These are phyloP conservation scores for Pseudotulostoma volvatum DNA, from an alignment of 495 filamentous ascomycete species.

Conservation along the genomic window DNA sequence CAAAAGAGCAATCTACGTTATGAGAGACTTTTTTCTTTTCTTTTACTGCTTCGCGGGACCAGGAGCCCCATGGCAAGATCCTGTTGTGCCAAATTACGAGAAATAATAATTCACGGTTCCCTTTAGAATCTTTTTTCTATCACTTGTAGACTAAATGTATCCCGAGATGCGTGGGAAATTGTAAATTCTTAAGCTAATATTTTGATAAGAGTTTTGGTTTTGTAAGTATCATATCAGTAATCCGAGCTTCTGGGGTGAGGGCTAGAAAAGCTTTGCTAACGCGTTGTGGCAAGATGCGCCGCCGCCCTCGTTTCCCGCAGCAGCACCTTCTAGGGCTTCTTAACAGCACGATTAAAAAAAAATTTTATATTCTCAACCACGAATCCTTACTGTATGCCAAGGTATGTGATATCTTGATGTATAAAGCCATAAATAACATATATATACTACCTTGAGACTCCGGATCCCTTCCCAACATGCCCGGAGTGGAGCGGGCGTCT, in stretches of 20 bases:
- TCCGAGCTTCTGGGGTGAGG: too few species aligned
- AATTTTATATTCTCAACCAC: slow-evolving; percentile 26
- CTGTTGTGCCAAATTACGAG: too few species aligned
- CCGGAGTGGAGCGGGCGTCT: neutral
- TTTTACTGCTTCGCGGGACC: too few species aligned
- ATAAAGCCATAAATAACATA: too few species aligned
- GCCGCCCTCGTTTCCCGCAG: slow-evolving; percentile 24
- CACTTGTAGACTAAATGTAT: slow-evolving; percentile 3
- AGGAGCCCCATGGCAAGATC: too few species aligned
- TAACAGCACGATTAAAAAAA: slow-evolving; percentile 22
- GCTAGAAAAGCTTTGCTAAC: too few species aligned
- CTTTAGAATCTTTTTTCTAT: slow-evolving; percentile 3
- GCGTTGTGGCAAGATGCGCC: slow-evolving; percentile 17
- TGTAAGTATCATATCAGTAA: too few species aligned
- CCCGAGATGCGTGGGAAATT: slow-evolving; percentile 2
- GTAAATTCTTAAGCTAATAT: slow-evolving; percentile 4
- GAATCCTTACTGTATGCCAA: slow-evolving; percentile 19
- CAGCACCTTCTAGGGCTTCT: too few species aligned
- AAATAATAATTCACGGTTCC: too few species aligned
- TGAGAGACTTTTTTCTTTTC: too few species aligned
- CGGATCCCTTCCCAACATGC: neutral
- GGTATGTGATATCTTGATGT: slow-evolving; percentile 24
- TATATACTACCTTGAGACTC: too few species aligned
- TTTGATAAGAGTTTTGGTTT: too few species aligned
- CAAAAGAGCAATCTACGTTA: slow-evolving; percentile 17